These are phyloP conservation scores for Coemansia sp. DNA, from an alignment of 192 early-diverging fungal species.

Conservation along the genomic window DNA sequence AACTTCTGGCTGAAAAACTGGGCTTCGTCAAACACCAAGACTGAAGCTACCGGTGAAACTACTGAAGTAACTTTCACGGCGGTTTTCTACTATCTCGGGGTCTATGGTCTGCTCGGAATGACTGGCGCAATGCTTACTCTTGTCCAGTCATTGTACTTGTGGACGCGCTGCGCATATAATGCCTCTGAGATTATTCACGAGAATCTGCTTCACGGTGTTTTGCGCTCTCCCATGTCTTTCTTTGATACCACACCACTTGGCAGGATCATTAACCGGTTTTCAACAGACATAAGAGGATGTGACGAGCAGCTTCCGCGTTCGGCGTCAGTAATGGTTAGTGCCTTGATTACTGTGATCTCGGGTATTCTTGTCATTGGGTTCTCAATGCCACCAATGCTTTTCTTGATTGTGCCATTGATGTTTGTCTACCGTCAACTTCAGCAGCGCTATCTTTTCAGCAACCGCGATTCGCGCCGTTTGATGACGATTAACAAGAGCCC, in stretches of 20 bases:
- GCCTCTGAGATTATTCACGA: constrained; percentile 15
- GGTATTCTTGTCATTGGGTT: constrained; percentile 56
- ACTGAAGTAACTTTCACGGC: neutral
- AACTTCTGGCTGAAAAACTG: constrained; percentile 74
- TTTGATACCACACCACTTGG: constrained; percentile 77
- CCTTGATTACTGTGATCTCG: constrained; percentile 54
- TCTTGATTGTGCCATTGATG: constrained; percentile 68
- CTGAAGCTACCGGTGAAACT: constrained; percentile 16
- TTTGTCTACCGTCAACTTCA: constrained; percentile 72
- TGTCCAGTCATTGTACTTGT: constrained; percentile 75
- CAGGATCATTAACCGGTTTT: constrained; percentile 73
- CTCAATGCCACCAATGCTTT: constrained; percentile 64
- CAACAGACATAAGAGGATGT: constrained; percentile 59
- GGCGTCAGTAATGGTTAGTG: constrained; percentile 59
- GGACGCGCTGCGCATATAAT: constrained; percentile 80
- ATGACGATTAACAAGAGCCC: constrained; percentile 62
- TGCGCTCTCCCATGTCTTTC: constrained; percentile 74
- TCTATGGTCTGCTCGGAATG: constrained; percentile 80
- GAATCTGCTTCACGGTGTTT: constrained; percentile 65
- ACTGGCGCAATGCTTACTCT: constrained; percentile 65
- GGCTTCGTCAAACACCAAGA: constrained; percentile 57
- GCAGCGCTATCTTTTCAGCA: constrained; percentile 70
- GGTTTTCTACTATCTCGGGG: constrained; percentile 64
- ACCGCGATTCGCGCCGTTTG: constrained; percentile 69
- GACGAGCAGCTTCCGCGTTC: constrained; percentile 63